Conservation (phyloP, 805 yeast species). For the Ogataea pilisensis region DNA sequence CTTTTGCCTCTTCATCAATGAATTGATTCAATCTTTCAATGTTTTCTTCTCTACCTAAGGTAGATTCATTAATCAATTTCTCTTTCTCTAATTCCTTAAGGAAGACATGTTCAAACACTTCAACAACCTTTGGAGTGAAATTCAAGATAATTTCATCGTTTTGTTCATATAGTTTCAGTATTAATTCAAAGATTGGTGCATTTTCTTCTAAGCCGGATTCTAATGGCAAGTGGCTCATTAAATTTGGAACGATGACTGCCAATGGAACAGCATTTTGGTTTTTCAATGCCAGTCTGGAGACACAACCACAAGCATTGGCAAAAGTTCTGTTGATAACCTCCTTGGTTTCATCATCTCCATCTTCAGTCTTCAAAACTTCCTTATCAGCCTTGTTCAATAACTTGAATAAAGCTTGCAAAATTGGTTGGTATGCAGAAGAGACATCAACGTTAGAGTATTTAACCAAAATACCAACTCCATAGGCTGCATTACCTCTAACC, state of each 20-base stretch:
- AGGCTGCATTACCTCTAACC: conserved; percentile 93
- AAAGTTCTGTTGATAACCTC: conserved; percentile 78
- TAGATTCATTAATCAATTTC: conserved; percentile 64
- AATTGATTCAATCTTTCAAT: conserved; percentile 77
- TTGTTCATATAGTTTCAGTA: conserved; percentile 65
- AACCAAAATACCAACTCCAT: conserved; percentile 82
- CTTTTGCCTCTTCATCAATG: conserved; percentile 60
- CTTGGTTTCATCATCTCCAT: conserved; percentile 70
- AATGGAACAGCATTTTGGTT: conserved; percentile 71
- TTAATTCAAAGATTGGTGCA: conserved; percentile 78
- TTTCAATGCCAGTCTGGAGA: conserved; percentile 82
- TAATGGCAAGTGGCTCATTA: conserved; percentile 79
- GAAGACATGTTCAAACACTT: conserved; percentile 66
- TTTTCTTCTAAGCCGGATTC: conserved; percentile 89
- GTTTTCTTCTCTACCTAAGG: conserved; percentile 82
- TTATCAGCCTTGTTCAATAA: conserved; percentile 75
- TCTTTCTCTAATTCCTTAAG: conserved; percentile 71
- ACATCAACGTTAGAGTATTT: conserved; percentile 51
- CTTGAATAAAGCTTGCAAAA: conserved; percentile 65
- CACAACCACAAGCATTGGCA: conserved; percentile 97
- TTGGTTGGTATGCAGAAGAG: conserved; percentile 58
- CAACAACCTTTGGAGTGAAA: conserved; percentile 61
- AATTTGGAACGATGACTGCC: conserved; percentile 66
- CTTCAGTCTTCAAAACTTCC: conserved; percentile 55
- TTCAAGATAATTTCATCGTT: conserved; percentile 50